A percentile compares a stretch with the other conserved stretches of the same genome.
Conservation (phyloP, 495 filamentous ascomycete species). For the Penicillium pancosmium region DNA sequence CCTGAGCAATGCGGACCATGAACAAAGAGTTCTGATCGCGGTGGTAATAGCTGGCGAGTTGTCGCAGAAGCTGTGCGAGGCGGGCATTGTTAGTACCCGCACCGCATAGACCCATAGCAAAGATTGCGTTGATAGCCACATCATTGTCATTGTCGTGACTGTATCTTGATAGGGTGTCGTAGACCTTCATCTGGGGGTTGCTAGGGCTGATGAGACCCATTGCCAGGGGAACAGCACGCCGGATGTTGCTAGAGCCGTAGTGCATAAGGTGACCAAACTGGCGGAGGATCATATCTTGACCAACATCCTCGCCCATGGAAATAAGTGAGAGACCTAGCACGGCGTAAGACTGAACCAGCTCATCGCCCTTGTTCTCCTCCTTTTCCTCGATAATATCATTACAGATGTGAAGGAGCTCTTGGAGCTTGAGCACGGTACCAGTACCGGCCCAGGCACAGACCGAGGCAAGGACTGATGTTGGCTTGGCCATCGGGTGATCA, state of each 20-base stretch:
- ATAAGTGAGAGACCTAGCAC: conserved; percentile 92
- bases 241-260: conserved; percentile 96
- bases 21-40: conserved; percentile 93
- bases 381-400: conserved; percentile 95
- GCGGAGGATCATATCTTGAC: conserved; percentile 97
- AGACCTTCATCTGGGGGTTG: conserved; percentile 99
- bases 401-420: conserved; percentile 94
- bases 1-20: conserved; percentile 99
- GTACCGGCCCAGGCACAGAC: conserved; percentile 98
- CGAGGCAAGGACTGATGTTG: conserved; percentile 85
- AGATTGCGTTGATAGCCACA: conserved; percentile 97
- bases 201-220: conserved; percentile 96
- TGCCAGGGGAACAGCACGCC: conserved; percentile 92
- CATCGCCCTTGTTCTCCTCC: conserved; percentile 90
- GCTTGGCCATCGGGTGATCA: conserved; percentile 91
- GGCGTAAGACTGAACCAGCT: conserved; percentile 92
- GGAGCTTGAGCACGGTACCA: conserved; percentile 92
- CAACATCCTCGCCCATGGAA: conserved; percentile 97
- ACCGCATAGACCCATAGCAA: conserved; percentile 96
- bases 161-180: conserved; percentile 97
- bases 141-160: conserved; percentile 99
- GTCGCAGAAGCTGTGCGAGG: conserved; percentile 89
- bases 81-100: conserved; percentile 98
- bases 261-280: conserved; percentile 99
- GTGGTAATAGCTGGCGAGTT: conserved; percentile 97